phyloP scores from a whole-genome alignment of 2,329 filamentous ascomycete species.

The Fonsecaea multimorphosa region DNA sequence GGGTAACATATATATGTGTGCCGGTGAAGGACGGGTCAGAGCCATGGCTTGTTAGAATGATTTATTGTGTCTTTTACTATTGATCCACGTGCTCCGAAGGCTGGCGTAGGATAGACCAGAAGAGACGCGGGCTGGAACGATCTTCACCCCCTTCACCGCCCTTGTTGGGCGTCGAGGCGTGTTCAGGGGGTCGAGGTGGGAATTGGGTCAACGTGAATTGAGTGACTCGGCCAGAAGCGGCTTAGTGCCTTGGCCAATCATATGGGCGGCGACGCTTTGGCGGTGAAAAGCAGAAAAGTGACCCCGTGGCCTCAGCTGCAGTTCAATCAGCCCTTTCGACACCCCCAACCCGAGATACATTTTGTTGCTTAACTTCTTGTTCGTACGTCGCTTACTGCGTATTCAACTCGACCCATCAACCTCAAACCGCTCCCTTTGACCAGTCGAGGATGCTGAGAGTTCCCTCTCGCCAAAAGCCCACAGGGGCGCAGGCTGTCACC shows the following conservation, averaged over 20 bases:
- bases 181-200: background rate
- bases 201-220: background rate
- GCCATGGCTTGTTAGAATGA: background rate
- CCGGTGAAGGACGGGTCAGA: background rate
- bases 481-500: conserved; percentile 64
- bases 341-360: background rate
- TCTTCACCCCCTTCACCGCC: conserved; percentile 9
- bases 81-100: conserved; percentile 23
- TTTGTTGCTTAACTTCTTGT: too few species aligned
- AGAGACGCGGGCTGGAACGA: background rate
- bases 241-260: conserved; percentile 18
- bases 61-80: background rate
- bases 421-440: background rate
- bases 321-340: background rate
- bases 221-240: conserved; percentile 5
- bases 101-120: conserved; percentile 15
- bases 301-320: conserved; percentile 28
- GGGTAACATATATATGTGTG: background rate
- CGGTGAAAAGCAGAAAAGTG: conserved; percentile 22
- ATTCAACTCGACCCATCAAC: background rate
- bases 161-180: background rate
- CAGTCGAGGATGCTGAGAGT: conserved; percentile 51
- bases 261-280: background rate
- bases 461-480: conserved; percentile 49
- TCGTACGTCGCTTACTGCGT: background rate